phyloP scores from a whole-genome alignment of 441 rosid species.

The Biscutella auriculata region DNA sequence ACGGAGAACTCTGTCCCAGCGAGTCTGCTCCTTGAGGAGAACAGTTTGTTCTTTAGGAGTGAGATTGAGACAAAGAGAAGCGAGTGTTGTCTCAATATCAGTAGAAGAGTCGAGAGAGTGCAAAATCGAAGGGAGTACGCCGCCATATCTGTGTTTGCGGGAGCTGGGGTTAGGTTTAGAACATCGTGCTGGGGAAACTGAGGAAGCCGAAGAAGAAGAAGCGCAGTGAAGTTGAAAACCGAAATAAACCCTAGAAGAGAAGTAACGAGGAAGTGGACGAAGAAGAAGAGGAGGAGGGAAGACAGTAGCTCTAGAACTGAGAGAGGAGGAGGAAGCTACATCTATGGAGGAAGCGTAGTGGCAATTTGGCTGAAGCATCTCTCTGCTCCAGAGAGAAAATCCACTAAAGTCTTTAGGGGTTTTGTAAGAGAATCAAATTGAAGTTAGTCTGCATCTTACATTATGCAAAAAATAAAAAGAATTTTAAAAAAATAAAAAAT shows the following conservation, averaged over 20 bases:
- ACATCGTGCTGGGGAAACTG: constrained; percentile 25
- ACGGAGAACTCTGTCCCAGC: constrained; percentile 44
- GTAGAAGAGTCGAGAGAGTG: constrained; percentile 43
- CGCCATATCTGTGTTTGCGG: constrained; percentile 37
- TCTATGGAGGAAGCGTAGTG: constrained; percentile 10
- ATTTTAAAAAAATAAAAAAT: too few species aligned
- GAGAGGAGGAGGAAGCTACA: not conserved
- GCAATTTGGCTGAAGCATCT: constrained; percentile 18
- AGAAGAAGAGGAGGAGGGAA: constrained; percentile 3
- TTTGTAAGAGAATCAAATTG: not conserved
- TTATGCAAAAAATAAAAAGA: too few species aligned
- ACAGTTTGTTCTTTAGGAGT: constrained; percentile 76
- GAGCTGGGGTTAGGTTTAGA: constrained; percentile 22
- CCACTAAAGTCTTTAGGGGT: not conserved
- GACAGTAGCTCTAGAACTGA: not conserved
- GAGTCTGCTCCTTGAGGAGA: constrained; percentile 60
- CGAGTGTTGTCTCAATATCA: constrained; percentile 47
- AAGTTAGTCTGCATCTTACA: too few species aligned
- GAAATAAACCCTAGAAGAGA: constrained; percentile 21
- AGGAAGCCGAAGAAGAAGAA: constrained; percentile 28
- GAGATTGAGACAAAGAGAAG: constrained; percentile 37
- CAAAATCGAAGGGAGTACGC: constrained; percentile 48
- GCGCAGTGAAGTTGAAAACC: constrained; percentile 42
- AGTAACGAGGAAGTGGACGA: constrained; percentile 1
- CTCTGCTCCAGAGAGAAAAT: not conserved